phyloP scores from a whole-genome alignment of 208 protist genomes.

The Leptomonas pyrrhocoris region DNA sequence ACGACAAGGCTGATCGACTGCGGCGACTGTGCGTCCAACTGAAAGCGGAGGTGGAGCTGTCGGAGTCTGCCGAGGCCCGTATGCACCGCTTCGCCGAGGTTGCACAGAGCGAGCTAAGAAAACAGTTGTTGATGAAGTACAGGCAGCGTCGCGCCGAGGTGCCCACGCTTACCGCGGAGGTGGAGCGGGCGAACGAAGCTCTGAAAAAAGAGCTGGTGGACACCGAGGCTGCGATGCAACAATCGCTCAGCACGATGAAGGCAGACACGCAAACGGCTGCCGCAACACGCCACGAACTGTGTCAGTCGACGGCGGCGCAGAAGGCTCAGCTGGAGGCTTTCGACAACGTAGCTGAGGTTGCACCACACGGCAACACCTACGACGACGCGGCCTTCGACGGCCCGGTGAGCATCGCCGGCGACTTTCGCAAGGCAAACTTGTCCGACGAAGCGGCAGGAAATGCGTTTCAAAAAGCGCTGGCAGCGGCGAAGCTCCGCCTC shows the following conservation, averaged over 20 bases:
- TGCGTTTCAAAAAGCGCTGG: slow-evolving; percentile 17
- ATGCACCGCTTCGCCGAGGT: slow-evolving; percentile 13
- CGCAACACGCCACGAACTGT: slow-evolving; percentile 1
- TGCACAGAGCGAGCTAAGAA: background rate
- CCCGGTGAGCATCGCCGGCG: background rate
- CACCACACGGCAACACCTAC: background rate
- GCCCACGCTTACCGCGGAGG: background rate
- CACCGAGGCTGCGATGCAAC: background rate
- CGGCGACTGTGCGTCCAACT: slow-evolving; percentile 40
- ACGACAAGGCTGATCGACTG: slow-evolving; percentile 23
- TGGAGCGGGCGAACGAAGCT: background rate
- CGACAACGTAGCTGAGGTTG: background rate
- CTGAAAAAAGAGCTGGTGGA: slow-evolving; percentile 8
- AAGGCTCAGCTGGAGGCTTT: background rate
- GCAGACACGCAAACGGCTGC: background rate
- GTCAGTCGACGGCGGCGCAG: slow-evolving; percentile 4
- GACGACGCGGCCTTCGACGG: no score
- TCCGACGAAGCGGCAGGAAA: background rate
- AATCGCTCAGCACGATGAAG: slow-evolving; percentile 9
- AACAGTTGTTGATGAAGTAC: slow-evolving; percentile 28
- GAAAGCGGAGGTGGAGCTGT: background rate
- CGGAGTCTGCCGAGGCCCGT: slow-evolving; percentile 9
- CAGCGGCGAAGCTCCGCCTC: slow-evolving; percentile 28
- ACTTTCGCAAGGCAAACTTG: background rate
- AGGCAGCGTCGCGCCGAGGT: slow-evolving; percentile 12